Evolutionary conservation across 768 basidiomycete genomes (phyloP), one percentile per base, ranked within the genome.

Genomic region (Saitozyma podzolica): DNA sequence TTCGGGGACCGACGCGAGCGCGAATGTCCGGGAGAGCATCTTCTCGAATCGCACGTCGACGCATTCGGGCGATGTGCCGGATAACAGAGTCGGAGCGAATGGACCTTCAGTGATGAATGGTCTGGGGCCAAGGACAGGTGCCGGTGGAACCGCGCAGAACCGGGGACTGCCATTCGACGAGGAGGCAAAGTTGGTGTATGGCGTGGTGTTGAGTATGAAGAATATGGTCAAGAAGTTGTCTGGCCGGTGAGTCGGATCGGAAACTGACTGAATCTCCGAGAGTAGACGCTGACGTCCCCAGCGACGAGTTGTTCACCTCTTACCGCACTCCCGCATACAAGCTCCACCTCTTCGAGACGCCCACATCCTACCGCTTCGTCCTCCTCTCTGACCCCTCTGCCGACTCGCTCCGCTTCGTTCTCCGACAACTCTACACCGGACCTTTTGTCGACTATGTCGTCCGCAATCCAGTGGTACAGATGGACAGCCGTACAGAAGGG

Each of bases 221-320:
- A 93, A 92, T 79, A 95, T 98, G 93, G 83, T 95, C 75, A 95
- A 87, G 83, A 98, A 96, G 79, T 80, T 99, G 9, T 90, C 94
- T 11, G 88, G 89, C 69, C 84, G 88, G 95, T 93, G 67, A 70
- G 80, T 69, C 1, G 47, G 82, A 70, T 41, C 4, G 8, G 13
- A 39, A 16, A 53, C 8, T 39, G 9, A 47, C n/a, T 14, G 40
- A 1, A 10, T 17, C 52, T 50, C n/a, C 41, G 48, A 37, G 7
- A 13, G 16, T 7, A 52, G 13, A 9, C n/a, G 47, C 63, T 56
- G 29, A 65, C 47, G 19, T n/a, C 29, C 11, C 9, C 77, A 92
- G 94, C 79, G 90, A 95, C 71, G 95, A 97, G 80, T 85, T 88
- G 64, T 96, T 97, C 80, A 87, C 88, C 51, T 87, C 87, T 69